Evolutionary conservation across 2,329 filamentous ascomycete species (phyloP).

Genomic region (Sporothrix pallida): DNA sequence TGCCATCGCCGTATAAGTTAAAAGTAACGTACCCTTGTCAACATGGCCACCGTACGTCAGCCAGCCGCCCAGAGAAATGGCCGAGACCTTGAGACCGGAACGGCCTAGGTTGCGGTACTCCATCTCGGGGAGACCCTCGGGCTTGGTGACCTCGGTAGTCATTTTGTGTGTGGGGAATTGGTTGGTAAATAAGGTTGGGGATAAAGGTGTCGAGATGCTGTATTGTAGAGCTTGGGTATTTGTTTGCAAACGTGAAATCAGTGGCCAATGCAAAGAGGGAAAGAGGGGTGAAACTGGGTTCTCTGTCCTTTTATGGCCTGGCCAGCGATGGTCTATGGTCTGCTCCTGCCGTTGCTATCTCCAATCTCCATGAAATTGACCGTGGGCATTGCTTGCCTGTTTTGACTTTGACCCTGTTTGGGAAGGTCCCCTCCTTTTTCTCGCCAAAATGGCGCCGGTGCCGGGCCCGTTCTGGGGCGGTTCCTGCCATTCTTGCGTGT

Average conservation of each 20-base stretch:
- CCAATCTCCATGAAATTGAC: not conserved
- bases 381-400: conserved; percentile 2
- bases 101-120: conserved; percentile 34
- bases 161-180: conserved; percentile 2
- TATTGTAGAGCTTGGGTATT: no score
- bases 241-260: not conserved
- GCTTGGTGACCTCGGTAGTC: conserved; percentile 25
- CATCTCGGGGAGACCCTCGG: conserved; percentile 32
- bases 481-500: not conserved
- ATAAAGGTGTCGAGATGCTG: no score
- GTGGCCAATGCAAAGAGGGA: not conserved
- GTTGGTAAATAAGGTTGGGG: no score
- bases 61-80: conserved; percentile 59
- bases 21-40: conserved; percentile 40
- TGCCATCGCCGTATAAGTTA: no score
- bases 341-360: conserved; percentile 13
- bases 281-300: not conserved
- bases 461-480: conserved; percentile 8
- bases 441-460: conserved; percentile 18
- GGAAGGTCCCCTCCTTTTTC: conserved; percentile 7
- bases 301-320: not conserved
- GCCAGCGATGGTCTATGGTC: no score
- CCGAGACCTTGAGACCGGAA: conserved; percentile 38
- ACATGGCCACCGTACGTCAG: conserved; percentile 50
- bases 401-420: not conserved